Evolutionary conservation across 2,329 filamentous ascomycete genomes (phyloP).

Genomic region (Penicillium brasilianum): DNA sequence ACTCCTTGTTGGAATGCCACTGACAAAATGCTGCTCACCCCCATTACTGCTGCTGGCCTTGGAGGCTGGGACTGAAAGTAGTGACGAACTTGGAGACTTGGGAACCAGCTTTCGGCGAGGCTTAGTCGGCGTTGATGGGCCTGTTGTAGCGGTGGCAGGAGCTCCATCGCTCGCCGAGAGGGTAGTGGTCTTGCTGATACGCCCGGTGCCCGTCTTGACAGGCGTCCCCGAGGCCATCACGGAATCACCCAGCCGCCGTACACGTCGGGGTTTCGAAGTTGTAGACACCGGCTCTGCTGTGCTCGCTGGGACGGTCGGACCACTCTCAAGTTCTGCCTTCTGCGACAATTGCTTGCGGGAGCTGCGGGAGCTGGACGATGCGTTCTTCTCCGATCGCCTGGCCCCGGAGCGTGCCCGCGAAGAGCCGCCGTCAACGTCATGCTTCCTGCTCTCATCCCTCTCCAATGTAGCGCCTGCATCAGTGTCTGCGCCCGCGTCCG

Average conservation of each 20-base stretch:
- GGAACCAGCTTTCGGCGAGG: constrained; percentile 44
- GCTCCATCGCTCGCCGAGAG: constrained; percentile 17
- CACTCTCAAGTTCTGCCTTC: constrained; percentile 24
- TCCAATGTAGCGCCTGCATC: constrained; percentile 3
- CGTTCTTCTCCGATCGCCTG: constrained; percentile 32
- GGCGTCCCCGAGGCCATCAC: constrained; percentile 29
- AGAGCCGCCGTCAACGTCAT: constrained; percentile 28
- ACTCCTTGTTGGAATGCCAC: constrained; percentile 27
- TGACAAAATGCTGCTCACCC: constrained; percentile 24
- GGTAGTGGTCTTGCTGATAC: constrained; percentile 28
- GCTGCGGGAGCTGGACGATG: constrained; percentile 31
- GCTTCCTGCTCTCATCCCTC: constrained; percentile 16
- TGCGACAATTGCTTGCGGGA: constrained; percentile 31
- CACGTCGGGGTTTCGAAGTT: constrained; percentile 37
- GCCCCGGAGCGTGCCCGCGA: constrained; percentile 23
- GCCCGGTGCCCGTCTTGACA: constrained; percentile 30
- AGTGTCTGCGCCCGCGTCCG: constrained; percentile 14
- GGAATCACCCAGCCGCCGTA: constrained; percentile 39
- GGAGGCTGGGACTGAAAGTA: constrained; percentile 25
- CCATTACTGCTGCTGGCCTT: constrained; percentile 20
- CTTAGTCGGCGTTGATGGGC: constrained; percentile 34
- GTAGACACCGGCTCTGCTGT: constrained; percentile 29
- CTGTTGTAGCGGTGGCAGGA: constrained; percentile 8
- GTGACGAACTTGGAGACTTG: constrained; percentile 36
- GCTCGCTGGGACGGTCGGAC: constrained; percentile 27